Percentiles rank a stretch among this genome's conserved stretches.
These are phyloP conservation scores for Plasmodium malariae DNA, from an alignment of 169 alveolate genomes.

Conservation along the genomic window DNA sequence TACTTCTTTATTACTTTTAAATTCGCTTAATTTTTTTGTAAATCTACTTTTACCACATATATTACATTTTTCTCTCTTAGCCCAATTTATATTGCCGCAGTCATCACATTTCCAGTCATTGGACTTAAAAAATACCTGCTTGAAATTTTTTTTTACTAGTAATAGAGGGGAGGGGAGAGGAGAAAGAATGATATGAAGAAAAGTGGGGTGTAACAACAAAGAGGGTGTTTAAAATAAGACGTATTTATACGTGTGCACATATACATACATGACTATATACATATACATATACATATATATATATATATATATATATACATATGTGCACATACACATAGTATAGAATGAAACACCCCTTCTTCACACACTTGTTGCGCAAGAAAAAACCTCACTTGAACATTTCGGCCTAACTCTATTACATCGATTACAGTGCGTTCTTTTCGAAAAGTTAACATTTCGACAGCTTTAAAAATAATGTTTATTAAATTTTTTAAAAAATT, in stretches of 20 bases:
- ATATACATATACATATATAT: background rate
- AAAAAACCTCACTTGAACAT: constrained; percentile 38
- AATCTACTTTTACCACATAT: constrained; percentile 82
- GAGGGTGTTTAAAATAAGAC: background rate
- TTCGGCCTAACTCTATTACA: constrained; percentile 84
- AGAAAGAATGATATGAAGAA: no score
- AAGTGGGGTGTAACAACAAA: no score
- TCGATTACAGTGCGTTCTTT: constrained; percentile 84
- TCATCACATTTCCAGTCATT: constrained; percentile 90
- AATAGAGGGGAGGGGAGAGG: no score
- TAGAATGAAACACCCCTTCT: no score
- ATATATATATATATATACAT: constrained; percentile 1
- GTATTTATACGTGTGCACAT: background rate
- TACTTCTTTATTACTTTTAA: constrained; percentile 69
- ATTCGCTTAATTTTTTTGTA: constrained; percentile 24
- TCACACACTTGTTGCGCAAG: no score
- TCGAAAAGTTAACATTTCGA: constrained; percentile 85
- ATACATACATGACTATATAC: background rate
- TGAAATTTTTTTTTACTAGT: constrained; percentile 25
- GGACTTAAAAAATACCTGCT: constrained; percentile 71
- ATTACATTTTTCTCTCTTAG: constrained; percentile 87
- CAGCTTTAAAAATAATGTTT: constrained; percentile 78
- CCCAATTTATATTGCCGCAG: constrained; percentile 91
- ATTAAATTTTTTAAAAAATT: constrained; percentile 9
- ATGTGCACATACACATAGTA: background rate